phyloP scores from a whole-genome alignment of 768 basidiomycete species.

The Ramaria sp. region DNA sequence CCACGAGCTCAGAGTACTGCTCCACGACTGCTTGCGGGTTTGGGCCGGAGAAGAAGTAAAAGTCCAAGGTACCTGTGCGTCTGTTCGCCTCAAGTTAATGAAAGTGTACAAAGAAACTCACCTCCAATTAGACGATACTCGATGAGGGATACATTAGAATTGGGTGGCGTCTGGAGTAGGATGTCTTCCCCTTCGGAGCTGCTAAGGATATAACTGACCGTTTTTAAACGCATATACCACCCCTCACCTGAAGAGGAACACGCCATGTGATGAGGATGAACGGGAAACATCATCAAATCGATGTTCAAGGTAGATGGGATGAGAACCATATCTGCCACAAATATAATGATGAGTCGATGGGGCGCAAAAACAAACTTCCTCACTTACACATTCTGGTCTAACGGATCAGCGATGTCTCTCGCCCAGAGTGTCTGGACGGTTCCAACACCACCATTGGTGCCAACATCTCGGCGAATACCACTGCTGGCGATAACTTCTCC shows the following conservation, averaged over 20 bases:
- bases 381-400: conserved; percentile 55
- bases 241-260: conserved; percentile 57
- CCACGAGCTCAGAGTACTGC: conserved; percentile 60
- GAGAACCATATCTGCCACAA: conserved; percentile 49
- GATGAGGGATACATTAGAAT: conserved; percentile 46
- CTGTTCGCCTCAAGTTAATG: background rate
- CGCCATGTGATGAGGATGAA: conserved; percentile 57
- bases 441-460: conserved; percentile 35
- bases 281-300: conserved; percentile 44
- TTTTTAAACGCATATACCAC: background rate
- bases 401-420: conserved; percentile 48
- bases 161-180: conserved; percentile 49
- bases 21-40: conserved; percentile 40
- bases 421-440: conserved; percentile 64
- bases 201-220: background rate
- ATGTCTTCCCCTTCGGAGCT: conserved; percentile 66
- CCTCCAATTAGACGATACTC: conserved; percentile 71
- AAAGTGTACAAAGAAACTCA: conserved; percentile 44
- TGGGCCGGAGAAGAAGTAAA: conserved; percentile 65
- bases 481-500: conserved; percentile 64
- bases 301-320: conserved; percentile 66
- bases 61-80: conserved; percentile 39
- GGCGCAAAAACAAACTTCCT: background rate
- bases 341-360: conserved; percentile 1
- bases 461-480: conserved; percentile 55